A percentile compares a stretch with the other conserved stretches of the same genome.
These are phyloP conservation scores for Osmozyma mogii DNA, from an alignment of 805 yeast species.

Conservation along the genomic window DNA sequence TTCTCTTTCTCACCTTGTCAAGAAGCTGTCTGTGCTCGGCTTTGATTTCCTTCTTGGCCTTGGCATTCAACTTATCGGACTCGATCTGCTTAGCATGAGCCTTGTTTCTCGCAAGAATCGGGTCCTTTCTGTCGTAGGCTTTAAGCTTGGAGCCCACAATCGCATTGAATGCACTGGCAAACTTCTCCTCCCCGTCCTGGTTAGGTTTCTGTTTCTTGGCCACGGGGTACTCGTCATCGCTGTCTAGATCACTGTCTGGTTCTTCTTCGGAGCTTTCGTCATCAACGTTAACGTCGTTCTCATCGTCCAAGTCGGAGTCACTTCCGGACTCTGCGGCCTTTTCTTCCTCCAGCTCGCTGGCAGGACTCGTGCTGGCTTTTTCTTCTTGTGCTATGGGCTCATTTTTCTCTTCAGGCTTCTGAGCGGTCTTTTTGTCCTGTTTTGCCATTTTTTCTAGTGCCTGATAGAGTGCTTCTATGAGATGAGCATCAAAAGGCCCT, in stretches of 20 bases:
- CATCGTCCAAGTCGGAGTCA: slow-evolving; percentile 18
- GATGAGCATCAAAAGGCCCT: too few species aligned
- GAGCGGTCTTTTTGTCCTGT: too few species aligned
- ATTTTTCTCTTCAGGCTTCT: too few species aligned
- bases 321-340: slow-evolving; percentile 16
- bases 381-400: too few species aligned
- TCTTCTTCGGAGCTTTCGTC: slow-evolving; percentile 11
- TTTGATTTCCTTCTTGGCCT: slow-evolving; percentile 64
- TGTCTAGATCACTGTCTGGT: slow-evolving; percentile 7
- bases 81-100: slow-evolving; percentile 64
- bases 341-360: too few species aligned
- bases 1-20: slow-evolving; percentile 59
- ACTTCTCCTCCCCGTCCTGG: slow-evolving; percentile 67
- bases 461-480: too few species aligned
- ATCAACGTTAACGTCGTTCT: slow-evolving; percentile 9
- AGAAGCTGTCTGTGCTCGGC: slow-evolving; percentile 64
- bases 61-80: slow-evolving; percentile 70
- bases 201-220: slow-evolving; percentile 49
- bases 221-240: slow-evolving; percentile 34
- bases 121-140: slow-evolving; percentile 83
- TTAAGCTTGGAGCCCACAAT: slow-evolving; percentile 79
- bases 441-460: too few species aligned
- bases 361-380: too few species aligned
- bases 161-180: slow-evolving; percentile 78
- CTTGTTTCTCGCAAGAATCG: slow-evolving; percentile 82